A percentile compares a stretch with the other conserved stretches of the same genome.
These are phyloP conservation scores for Cardamine chenopodiifolia DNA, from an alignment of 345 rosid genomes.

Conservation along the genomic window DNA sequence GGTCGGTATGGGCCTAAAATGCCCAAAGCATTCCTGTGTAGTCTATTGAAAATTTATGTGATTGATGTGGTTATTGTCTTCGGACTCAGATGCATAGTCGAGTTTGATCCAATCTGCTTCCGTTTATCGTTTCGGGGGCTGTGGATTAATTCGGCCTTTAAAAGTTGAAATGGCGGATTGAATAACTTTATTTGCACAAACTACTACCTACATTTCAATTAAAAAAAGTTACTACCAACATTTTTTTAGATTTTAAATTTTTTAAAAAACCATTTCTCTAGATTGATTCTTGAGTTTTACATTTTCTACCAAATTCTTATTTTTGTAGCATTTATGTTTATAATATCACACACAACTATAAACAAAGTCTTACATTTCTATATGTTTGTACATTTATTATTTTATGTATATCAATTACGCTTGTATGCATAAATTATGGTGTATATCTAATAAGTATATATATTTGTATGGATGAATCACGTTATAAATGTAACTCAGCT, in stretches of 20 bases:
- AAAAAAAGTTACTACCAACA: neutral
- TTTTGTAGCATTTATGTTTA: neutral
- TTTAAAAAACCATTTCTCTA: neutral
- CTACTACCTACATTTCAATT: neutral
- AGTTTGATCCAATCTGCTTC: neutral
- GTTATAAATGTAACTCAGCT: slow-evolving; percentile 13
- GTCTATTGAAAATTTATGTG: neutral
- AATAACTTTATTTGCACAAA: neutral
- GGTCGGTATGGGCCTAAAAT: neutral
- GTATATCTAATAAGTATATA: neutral
- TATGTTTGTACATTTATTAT: neutral
- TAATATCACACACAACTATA: neutral
- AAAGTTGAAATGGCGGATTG: neutral
- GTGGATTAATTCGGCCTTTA: neutral
- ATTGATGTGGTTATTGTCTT: neutral
- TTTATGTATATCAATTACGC: neutral
- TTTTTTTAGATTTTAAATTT: neutral
- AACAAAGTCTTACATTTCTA: neutral
- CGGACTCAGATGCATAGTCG: neutral
- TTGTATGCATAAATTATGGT: neutral
- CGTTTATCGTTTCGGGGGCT: too few relatives aligned
- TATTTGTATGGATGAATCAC: neutral
- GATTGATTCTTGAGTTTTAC: neutral
- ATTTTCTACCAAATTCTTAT: neutral
- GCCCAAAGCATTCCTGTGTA: neutral